Evolutionary conservation across 768 basidiomycete species (phyloP), one percentile per base, ranked within the genome.

Genomic region (Sistotremastrum niveocremeum): DNA sequence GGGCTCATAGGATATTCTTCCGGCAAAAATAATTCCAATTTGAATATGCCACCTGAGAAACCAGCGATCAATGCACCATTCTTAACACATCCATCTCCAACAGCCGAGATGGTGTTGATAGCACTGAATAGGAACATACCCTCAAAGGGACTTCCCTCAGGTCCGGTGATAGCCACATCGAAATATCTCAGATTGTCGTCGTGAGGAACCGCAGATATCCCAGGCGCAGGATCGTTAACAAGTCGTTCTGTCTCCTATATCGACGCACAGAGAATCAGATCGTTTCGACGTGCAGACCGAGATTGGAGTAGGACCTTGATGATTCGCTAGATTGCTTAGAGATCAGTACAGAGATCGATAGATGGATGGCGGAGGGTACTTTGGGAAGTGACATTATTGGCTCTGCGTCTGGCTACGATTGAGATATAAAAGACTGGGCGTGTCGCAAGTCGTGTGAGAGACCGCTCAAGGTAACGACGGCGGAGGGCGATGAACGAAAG

Each of bases 1-100:
- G 95, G 94, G 42, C 84, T 86, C 95, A 99, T 99, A 1, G 95
- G 95, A 66, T 99, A 99, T 63, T 98, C 95, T 64, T 98, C 95
- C 4, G 95, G 95, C 30, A 99, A 71, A 69, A 98, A 99, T 39
- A 99, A 71, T 64, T 99, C 95, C n/a, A 98, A 74, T 56, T 81
- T 84, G 69, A 98, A 98, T 12, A 85, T 70, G 20, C 94, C 95
- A 55, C 82, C 93, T 95, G 49, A 7, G 48, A 35, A 42, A 37
- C 28, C 37, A 36, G 31, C 7, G 7, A 39, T 7, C 8, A 5
- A 38, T 48, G 34, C 39, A 28, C 20, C 20, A 20, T 20, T 20
- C 20, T 20, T 20, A 20, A 20, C 12, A 28, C 41, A 5, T 41
- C 20, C 45, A 12, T 6, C n/a, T 20, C 47, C 34, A 38, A 36